Evolutionary conservation across 495 filamentous ascomycete genomes (phyloP), one percentile per base, ranked within the genome.

Genomic region (Rusavskia elegans): DNA sequence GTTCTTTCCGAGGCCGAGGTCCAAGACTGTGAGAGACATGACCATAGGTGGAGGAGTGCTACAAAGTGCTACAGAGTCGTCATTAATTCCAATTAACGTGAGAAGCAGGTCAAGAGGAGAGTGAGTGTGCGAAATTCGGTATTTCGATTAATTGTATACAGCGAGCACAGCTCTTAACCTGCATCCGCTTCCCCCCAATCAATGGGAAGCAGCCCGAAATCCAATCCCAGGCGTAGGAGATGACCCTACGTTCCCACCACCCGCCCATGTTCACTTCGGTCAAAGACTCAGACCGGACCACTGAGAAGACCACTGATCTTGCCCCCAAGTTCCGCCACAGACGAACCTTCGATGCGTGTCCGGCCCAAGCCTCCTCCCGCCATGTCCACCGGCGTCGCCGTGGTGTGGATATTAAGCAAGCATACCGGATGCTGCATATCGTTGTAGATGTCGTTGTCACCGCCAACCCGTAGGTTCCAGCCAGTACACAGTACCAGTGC

Each of bases 201-300:
- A 46, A 54, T 61, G 52, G 59, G 66, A 55, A 61, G 70, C 66
- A 55, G 64, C 66, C 65, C 61, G 63, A 66, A 63, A 66, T 56
- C 64, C 68, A 70, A 68, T 67, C 70, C 63, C 63, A 65, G 69
- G 60, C 53, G 66, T 74, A 74, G 72, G 68, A 63, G 71, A 71
- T 73, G 71, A 71, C 41, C 70, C 73, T 73, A 71, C 63, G 58
- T 59, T 49, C 54, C 53, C 61, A 55, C 52, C 55, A 48, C 54
- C 54, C 49, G 53, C 50, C 53, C 57, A 53, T 51, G 44, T 55
- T 53, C 17, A 52, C 44, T 52, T 29, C 21, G 45, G 41, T 53
- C 21, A 42, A 60, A 41, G 53, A 48, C 32, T 45, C 42, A 53
- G 45, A 32, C 23, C 23, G 42, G 53, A 57, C 57, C 63, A 52